phyloP scores from a whole-genome alignment of 257 asterid species.

The Solanum bukasovii region DNA sequence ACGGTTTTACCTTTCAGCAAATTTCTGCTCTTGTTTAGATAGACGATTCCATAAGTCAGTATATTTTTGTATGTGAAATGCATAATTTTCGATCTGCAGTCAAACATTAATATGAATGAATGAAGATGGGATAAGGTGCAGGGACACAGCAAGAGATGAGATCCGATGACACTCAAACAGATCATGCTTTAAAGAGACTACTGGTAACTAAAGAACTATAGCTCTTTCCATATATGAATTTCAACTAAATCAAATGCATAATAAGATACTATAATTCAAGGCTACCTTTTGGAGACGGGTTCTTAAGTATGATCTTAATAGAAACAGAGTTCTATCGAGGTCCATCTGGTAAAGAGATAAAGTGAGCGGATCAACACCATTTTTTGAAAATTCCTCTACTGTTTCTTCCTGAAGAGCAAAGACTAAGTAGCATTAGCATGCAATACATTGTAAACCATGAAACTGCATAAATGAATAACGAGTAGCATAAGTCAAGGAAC shows the following conservation, averaged over 20 bases:
- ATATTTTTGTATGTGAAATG: conserved; percentile 54
- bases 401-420: conserved; percentile 53
- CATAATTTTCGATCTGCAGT: conserved; percentile 63
- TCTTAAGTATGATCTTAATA: conserved; percentile 78
- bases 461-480: neutral
- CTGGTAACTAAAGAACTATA: neutral
- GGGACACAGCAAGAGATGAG: neutral
- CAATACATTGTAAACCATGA: neutral
- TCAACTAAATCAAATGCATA: neutral
- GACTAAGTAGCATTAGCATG: neutral
- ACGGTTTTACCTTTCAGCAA: conserved; percentile 45
- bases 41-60: conserved; percentile 50
- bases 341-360: conserved; percentile 93
- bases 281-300: conserved; percentile 87
- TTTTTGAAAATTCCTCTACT: conserved; percentile 41
- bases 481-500: neutral
- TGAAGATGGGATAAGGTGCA: conserved; percentile 3
- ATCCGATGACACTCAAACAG: neutral
- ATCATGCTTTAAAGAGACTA: neutral
- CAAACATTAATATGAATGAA: neutral
- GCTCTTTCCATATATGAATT: neutral
- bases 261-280: neutral
- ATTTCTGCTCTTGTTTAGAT: conserved; percentile 58
- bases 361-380: conserved; percentile 66
- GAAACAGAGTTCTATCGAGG: conserved; percentile 69